Evolutionary conservation across 2,329 filamentous ascomycete species (phyloP).

Genomic region (Curvularia eragrostidis): DNA sequence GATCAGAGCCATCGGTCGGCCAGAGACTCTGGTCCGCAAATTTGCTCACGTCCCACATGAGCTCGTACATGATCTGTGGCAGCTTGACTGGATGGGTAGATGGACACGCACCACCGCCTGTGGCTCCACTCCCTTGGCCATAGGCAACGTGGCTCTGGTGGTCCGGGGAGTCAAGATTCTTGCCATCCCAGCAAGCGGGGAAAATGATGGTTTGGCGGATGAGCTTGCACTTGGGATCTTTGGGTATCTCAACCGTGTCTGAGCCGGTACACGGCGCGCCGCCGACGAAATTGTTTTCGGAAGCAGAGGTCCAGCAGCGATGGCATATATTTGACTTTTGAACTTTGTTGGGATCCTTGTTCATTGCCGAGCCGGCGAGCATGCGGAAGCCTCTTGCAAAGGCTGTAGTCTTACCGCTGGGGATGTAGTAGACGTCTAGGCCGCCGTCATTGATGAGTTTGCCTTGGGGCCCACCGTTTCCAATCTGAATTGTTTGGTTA

Average conservation of each 20-base stretch:
- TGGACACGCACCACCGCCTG: slow-evolving; percentile 57
- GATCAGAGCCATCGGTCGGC: slow-evolving; percentile 43
- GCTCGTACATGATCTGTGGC: slow-evolving; percentile 47
- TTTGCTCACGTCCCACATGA: slow-evolving; percentile 46
- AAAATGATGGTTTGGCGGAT: slow-evolving; percentile 63
- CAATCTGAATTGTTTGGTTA: slow-evolving; percentile 19
- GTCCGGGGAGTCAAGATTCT: slow-evolving; percentile 44
- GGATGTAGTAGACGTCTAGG: slow-evolving; percentile 47
- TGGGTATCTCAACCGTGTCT: slow-evolving; percentile 60
- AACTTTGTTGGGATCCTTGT: slow-evolving; percentile 43
- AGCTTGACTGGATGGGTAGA: slow-evolving; percentile 46
- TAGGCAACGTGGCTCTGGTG: slow-evolving; percentile 56
- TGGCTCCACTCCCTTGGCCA: slow-evolving; percentile 53
- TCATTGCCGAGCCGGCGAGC: slow-evolving; percentile 40
- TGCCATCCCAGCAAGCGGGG: slow-evolving; percentile 43
- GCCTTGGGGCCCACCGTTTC: slow-evolving; percentile 45
- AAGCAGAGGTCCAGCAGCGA: slow-evolving; percentile 52
- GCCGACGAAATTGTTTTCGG: slow-evolving; percentile 57
- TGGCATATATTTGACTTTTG: slow-evolving; percentile 42
- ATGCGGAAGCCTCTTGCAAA: slow-evolving; percentile 49
- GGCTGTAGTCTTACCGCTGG: slow-evolving; percentile 43
- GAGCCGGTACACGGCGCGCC: slow-evolving; percentile 58
- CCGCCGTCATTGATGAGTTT: slow-evolving; percentile 46
- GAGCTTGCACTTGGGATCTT: slow-evolving; percentile 57
- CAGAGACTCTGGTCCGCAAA: slow-evolving; percentile 41